These are phyloP conservation scores for Neurospora intermedia DNA, from an alignment of 495 filamentous ascomycete species.

Conservation along the genomic window DNA sequence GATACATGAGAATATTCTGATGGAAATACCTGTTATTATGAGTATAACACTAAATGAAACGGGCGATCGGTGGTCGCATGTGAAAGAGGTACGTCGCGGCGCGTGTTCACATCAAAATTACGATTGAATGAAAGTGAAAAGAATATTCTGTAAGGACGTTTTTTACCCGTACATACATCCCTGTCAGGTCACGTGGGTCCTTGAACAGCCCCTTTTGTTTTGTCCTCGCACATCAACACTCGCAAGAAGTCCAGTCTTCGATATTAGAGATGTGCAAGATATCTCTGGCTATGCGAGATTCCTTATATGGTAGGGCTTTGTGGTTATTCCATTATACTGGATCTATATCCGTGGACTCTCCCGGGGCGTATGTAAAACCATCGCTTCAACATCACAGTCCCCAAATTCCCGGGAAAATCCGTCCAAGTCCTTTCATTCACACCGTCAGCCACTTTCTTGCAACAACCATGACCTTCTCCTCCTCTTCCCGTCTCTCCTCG, in stretches of 20 bases:
- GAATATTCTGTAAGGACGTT: neutral
- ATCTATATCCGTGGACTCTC: neutral
- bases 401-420: neutral
- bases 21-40: neutral
- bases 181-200: neutral
- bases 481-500: neutral
- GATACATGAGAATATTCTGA: neutral
- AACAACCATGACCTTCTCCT: slow-evolving; percentile 3
- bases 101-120: neutral
- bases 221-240: neutral
- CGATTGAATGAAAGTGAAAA: neutral
- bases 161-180: neutral
- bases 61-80: neutral
- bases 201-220: neutral
- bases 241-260: neutral
- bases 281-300: no score
- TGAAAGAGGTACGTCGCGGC: neutral
- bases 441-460: slow-evolving; percentile 7
- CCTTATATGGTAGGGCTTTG: neutral
- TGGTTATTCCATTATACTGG: neutral
- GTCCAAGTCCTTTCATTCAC: neutral
- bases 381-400: neutral
- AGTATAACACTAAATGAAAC: neutral
- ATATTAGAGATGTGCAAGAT: neutral
- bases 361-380: neutral